These are phyloP conservation scores for Udeniomyces megalosporus DNA, from an alignment of 768 basidiomycete species.

Conservation along the genomic window DNA sequence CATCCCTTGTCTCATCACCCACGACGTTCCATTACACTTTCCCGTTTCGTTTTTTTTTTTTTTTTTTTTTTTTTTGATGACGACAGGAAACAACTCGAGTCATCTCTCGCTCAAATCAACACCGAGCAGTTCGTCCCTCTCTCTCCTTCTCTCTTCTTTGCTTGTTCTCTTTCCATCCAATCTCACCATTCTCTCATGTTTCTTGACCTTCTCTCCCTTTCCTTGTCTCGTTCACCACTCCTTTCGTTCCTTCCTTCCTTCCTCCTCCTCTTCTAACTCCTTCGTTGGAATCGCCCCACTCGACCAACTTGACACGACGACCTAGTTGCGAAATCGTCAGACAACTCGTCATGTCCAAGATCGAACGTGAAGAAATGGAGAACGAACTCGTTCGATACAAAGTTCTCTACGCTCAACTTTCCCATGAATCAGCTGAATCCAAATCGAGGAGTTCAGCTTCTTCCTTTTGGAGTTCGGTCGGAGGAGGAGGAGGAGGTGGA, in stretches of 20 bases:
- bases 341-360: constrained; percentile 71
- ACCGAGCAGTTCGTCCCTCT: constrained; percentile 62
- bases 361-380: constrained; percentile 85
- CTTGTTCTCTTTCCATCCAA: background rate
- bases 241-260: background rate
- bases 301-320: too few species aligned
- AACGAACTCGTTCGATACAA: constrained; percentile 88
- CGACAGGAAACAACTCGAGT: constrained; percentile 61
- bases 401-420: constrained; percentile 64
- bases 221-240: background rate
- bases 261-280: background rate
- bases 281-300: too few species aligned
- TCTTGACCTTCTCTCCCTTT: background rate
- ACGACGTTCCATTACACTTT: background rate
- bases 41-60: too few species aligned
- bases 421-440: constrained; percentile 35
- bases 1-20: background rate
- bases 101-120: constrained; percentile 59
- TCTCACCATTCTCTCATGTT: background rate
- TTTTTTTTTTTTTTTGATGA: too few species aligned
- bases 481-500: too few species aligned
- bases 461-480: background rate
- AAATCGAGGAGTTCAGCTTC: constrained; percentile 6
- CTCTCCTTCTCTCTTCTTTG: constrained; percentile 4
- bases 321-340: constrained; percentile 33